Percentiles rank a stretch among this genome's conserved stretches.
phyloP scores from a whole-genome alignment of 306 rosid genomes.

The Datisca glomerata region DNA sequence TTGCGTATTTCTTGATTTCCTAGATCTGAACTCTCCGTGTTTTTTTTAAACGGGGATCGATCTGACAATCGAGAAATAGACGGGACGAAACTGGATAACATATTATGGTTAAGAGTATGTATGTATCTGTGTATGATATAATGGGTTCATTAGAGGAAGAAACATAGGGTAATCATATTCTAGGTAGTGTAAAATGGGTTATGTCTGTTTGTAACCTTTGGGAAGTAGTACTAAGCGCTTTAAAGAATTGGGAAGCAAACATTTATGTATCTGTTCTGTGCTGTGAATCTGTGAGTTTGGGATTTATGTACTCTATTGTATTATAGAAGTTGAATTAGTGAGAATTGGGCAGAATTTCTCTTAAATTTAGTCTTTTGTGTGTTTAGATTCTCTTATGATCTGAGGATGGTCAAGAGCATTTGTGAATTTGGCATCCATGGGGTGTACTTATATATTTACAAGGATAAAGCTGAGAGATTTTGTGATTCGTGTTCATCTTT shows the following conservation, averaged over 20 bases:
- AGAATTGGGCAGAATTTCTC: neutral
- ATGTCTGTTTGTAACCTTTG: no score
- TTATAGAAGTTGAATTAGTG: neutral
- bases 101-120: neutral
- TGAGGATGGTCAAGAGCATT: no score
- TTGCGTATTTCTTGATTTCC: slow-evolving; percentile 13
- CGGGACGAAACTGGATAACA: neutral
- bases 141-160: neutral
- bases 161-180: neutral
- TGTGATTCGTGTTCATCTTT: no score
- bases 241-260: no score
- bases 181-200: neutral
- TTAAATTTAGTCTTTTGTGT: no score
- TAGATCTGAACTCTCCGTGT: slow-evolving; percentile 35
- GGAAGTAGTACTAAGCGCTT: no score
- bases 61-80: slow-evolving; percentile 19
- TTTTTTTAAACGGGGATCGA: slow-evolving; percentile 75
- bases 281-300: neutral
- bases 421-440: no score
- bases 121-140: neutral
- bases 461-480: no score
- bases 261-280: no score
- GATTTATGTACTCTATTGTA: neutral
- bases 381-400: no score
- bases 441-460: no score